These are phyloP conservation scores for Sungouiella blattae DNA, from an alignment of 805 yeast genomes.

Conservation along the genomic window DNA sequence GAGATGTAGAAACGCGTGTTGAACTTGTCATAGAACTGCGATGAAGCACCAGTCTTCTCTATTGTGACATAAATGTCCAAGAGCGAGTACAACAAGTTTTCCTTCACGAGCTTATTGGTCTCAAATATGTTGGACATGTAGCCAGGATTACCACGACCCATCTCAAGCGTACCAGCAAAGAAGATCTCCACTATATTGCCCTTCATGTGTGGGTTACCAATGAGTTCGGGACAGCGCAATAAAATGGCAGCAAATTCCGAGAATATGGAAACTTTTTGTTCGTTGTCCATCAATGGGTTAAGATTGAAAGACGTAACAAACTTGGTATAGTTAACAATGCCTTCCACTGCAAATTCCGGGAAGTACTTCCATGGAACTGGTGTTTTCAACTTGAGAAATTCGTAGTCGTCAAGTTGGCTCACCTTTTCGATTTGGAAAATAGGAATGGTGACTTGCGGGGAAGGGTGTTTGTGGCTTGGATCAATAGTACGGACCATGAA, in stretches of 20 bases:
- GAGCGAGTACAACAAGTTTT: slow-evolving; percentile 74
- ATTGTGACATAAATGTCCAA: slow-evolving; percentile 90
- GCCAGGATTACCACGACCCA: slow-evolving; percentile 61
- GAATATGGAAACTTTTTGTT: slow-evolving; percentile 50
- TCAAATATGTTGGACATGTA: slow-evolving; percentile 66
- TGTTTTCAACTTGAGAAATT: slow-evolving; percentile 58
- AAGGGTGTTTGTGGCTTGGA: slow-evolving; percentile 65
- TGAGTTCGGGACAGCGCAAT: slow-evolving; percentile 76
- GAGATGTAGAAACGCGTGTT: slow-evolving; percentile 86
- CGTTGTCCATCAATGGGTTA: slow-evolving; percentile 54
- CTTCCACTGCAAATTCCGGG: slow-evolving; percentile 86
- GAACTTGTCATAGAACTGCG: slow-evolving; percentile 95
- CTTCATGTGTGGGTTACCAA: slow-evolving; percentile 92
- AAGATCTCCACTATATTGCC: slow-evolving; percentile 77
- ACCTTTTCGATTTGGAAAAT: slow-evolving; percentile 56
- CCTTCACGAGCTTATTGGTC: slow-evolving; percentile 55
- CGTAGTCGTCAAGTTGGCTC: slow-evolving; percentile 73
- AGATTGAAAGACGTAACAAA: slow-evolving; percentile 54
- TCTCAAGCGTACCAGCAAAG: slow-evolving; percentile 66
- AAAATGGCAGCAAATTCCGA: slow-evolving; percentile 72
- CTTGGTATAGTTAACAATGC: slow-evolving; percentile 67
- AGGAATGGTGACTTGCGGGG: slow-evolving; percentile 45
- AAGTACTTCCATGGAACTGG: slow-evolving; percentile 76
- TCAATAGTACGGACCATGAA: slow-evolving; percentile 72
- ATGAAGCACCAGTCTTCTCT: slow-evolving; percentile 92